phyloP scores from a whole-genome alignment of 495 filamentous ascomycete genomes.

The Penicillium simplicissimum region DNA sequence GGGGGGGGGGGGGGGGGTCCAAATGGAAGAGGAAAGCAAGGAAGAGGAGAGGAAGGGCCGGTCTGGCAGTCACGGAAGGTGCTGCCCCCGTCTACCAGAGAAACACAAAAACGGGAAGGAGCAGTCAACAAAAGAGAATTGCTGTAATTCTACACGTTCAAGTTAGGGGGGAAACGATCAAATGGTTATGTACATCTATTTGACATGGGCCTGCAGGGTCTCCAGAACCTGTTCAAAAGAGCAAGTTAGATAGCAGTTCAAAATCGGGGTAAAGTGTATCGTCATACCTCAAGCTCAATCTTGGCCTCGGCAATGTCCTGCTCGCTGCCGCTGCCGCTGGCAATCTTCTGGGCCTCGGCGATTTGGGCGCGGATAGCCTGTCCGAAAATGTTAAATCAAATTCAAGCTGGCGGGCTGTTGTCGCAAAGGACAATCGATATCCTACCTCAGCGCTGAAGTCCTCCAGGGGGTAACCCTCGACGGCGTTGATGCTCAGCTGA shows the following conservation, averaged over 20 bases:
- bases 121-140: slow-evolving; percentile 32
- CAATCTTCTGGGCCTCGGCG: slow-evolving; percentile 92
- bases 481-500: slow-evolving; percentile 93
- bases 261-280: not conserved
- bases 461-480: slow-evolving; percentile 91
- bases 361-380: slow-evolving; percentile 59
- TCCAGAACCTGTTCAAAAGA: slow-evolving; percentile 60
- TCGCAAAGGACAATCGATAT: slow-evolving; percentile 7
- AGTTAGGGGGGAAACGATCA: slow-evolving; percentile 29
- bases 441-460: slow-evolving; percentile 86
- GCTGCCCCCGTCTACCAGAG: slow-evolving; percentile 13
- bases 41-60: not conserved
- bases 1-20: not conserved
- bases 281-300: slow-evolving; percentile 91
- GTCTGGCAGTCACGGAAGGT: slow-evolving; percentile 7
- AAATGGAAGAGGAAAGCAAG: slow-evolving; percentile 1
- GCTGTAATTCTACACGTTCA: slow-evolving; percentile 50
- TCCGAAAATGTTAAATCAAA: slow-evolving; percentile 16
- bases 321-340: slow-evolving; percentile 86
- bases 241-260: slow-evolving; percentile 17
- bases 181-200: slow-evolving; percentile 61
- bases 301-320: slow-evolving; percentile 97
- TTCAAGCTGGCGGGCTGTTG: slow-evolving; percentile 7
- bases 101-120: slow-evolving; percentile 18
- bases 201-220: slow-evolving; percentile 72